Percentiles rank a stretch among this genome's conserved stretches.
phyloP scores from a whole-genome alignment of 1,139 yeast genomes.

The Pichia sp. region DNA sequence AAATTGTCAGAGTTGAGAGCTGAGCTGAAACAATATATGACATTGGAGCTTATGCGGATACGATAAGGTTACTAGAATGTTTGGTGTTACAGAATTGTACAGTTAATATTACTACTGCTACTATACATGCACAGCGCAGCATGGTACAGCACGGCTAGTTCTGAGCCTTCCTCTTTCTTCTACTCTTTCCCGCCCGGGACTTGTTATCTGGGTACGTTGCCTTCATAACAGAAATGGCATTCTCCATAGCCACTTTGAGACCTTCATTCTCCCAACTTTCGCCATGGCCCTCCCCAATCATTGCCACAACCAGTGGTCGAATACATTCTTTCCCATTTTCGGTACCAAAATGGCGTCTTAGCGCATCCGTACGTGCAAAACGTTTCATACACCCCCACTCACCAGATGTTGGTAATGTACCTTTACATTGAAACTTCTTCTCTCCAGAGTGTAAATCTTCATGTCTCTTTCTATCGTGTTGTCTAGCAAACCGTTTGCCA shows the following conservation, averaged over 20 bases:
- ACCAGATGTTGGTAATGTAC: constrained; percentile 52
- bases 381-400: constrained; percentile 91
- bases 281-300: constrained; percentile 37
- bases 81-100: no score
- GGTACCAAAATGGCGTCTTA: constrained; percentile 89
- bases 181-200: constrained; percentile 1
- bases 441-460: constrained; percentile 91
- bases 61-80: no score
- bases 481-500: constrained; percentile 93
- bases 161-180: constrained; percentile 4
- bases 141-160: no score
- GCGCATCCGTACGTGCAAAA: constrained; percentile 94
- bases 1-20: no score
- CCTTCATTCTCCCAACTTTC: constrained; percentile 41
- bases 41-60: no score
- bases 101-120: no score
- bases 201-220: constrained; percentile 1
- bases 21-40: no score
- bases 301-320: constrained; percentile 38
- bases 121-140: no score
- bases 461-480: constrained; percentile 90
- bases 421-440: constrained; percentile 80
- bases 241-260: constrained; percentile 13
- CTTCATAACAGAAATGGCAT: constrained; percentile 6
- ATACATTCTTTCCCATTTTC: constrained; percentile 89